A percentile compares a stretch with the other conserved stretches of the same genome.
These are phyloP conservation scores for Penicillium expansum DNA, from an alignment of 2,329 filamentous ascomycete genomes.

Conservation along the genomic window DNA sequence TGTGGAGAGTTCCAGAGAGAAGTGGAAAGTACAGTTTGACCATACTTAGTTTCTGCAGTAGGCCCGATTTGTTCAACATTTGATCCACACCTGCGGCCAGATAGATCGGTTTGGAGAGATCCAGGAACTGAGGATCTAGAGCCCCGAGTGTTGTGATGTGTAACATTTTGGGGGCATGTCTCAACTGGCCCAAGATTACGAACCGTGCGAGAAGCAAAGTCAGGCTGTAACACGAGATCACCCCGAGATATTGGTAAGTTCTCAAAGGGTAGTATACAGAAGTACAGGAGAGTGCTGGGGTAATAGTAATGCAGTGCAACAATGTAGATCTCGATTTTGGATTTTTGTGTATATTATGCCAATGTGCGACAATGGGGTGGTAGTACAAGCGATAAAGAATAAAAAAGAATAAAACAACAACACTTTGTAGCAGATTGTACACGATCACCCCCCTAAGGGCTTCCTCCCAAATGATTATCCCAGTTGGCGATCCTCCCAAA, in stretches of 20 bases:
- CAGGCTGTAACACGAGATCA: neutral
- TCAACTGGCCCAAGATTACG: neutral
- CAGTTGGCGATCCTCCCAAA: constrained; percentile 11
- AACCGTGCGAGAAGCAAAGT: constrained; percentile 11
- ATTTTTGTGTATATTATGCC: constrained; percentile 22
- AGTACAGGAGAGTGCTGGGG: neutral
- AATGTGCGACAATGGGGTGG: constrained; percentile 11
- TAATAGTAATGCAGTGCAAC: neutral
- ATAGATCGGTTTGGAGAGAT: constrained; percentile 24
- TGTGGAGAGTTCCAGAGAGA: constrained; percentile 10
- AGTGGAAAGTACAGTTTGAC: neutral
- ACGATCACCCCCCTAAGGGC: constrained; percentile 13
- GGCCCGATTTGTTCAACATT: neutral
- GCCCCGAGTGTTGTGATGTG: constrained; percentile 22
- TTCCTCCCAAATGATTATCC: constrained; percentile 20
- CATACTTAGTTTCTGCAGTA: neutral
- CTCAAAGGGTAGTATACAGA: neutral
- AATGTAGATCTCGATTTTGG: constrained; percentile 9
- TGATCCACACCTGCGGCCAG: constrained; percentile 15
- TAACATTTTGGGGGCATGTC: constrained; percentile 16
- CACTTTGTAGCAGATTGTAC: constrained; percentile 27
- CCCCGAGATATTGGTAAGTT: neutral
- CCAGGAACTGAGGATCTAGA: constrained; percentile 10
- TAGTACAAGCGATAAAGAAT: constrained; percentile 21
- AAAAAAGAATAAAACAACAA: constrained; percentile 19